Conservation (phyloP, 768 basidiomycete species). For the Glaciozyma antarctica region DNA sequence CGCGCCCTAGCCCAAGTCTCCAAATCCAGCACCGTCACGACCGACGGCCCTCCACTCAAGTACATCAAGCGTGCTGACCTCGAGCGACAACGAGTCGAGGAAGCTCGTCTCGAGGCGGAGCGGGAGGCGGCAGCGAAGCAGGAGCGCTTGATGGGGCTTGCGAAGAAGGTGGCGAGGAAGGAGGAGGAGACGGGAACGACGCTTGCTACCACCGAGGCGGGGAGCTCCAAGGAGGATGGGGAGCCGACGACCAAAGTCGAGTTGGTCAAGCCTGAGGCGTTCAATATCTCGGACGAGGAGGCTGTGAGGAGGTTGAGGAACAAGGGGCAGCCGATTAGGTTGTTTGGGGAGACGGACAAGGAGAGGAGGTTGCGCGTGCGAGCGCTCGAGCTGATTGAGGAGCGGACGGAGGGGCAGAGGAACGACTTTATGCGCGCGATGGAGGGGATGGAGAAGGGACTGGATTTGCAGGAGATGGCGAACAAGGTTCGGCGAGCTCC, state of each 20-base stretch:
- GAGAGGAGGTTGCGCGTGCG: conserved; percentile 79
- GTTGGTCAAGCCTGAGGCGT: conserved; percentile 40
- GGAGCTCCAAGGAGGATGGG: conserved; percentile 16
- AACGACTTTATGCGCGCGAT: conserved; percentile 71
- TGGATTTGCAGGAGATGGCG: conserved; percentile 58
- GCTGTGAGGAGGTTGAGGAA: conserved; percentile 75
- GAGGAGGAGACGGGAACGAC: conserved; percentile 28
- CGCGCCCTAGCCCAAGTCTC: conserved; percentile 51
- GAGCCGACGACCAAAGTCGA: conserved; percentile 9
- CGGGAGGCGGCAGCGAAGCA: conserved; percentile 44
- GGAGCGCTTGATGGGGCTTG: conserved; percentile 35
- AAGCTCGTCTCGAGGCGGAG: conserved; percentile 41
- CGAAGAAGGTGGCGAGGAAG: conserved; percentile 34
- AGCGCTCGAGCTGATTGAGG: conserved; percentile 87
- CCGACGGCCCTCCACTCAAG: conserved; percentile 45
- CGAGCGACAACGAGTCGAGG: conserved; percentile 53
- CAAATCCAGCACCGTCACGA: conserved; percentile 26
- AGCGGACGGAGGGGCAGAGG: conserved; percentile 64
- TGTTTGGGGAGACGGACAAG: conserved; percentile 93
- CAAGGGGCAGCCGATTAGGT: conserved; percentile 85
- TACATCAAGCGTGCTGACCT: conserved; percentile 89
- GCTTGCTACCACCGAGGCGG: conserved; percentile 1
- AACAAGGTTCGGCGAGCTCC: background rate
- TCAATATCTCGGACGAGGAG: conserved; percentile 90
- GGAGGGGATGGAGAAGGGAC: conserved; percentile 52